Evolutionary conservation across 1,284 basidiomycete genomes (phyloP), one percentile per base, ranked within the genome.

Genomic region (Austroboletus novae-zelandiae): DNA sequence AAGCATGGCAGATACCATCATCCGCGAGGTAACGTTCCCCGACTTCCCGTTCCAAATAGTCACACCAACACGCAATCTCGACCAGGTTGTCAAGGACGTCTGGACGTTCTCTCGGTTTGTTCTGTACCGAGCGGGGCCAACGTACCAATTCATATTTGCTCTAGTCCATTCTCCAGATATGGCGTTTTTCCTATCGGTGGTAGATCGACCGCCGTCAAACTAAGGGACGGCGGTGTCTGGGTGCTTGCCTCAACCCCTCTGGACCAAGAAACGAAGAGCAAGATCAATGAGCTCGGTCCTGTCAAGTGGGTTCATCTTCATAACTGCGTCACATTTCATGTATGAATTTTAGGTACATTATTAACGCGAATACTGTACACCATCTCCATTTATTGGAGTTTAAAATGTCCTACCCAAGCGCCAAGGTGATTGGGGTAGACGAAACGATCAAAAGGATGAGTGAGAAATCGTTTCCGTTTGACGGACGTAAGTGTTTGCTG

Each of bases 221-320:
- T 97, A 50, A 71, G 71, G 43, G 76, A 80, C 48, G 84, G 86
- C 17, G 84, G 81, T 5, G 82, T 97, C 23, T 95, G 92, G 83
- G 75, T 97, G 1, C 76, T 96, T 30, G 93, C 91, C 1, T 94
- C 91, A 2, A 91, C 91, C 4, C 89, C 91, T 0, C 71, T 93
- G 47, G 83, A 85, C 43, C 71, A 77, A 6, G 84, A 84, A 34
- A 95, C 91, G 2, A 87, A 85, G 65, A 61, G 73, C 2, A 89
- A 83, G 53, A 67, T 96, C 27, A 77, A 85, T 46, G 76, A 83
- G 45, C 72, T 97, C 6, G 92, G 93, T 0, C 78, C 84, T 32
- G 91, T 96, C 29, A 86, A 86, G 80, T 87, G 55, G 13, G 25
- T 40, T 23, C 8, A 5, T 27, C 15, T 23, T 15, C 8, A 13